Evolutionary conservation across 1,284 basidiomycete species (phyloP).

Genomic region (Trichosporon sp.): DNA sequence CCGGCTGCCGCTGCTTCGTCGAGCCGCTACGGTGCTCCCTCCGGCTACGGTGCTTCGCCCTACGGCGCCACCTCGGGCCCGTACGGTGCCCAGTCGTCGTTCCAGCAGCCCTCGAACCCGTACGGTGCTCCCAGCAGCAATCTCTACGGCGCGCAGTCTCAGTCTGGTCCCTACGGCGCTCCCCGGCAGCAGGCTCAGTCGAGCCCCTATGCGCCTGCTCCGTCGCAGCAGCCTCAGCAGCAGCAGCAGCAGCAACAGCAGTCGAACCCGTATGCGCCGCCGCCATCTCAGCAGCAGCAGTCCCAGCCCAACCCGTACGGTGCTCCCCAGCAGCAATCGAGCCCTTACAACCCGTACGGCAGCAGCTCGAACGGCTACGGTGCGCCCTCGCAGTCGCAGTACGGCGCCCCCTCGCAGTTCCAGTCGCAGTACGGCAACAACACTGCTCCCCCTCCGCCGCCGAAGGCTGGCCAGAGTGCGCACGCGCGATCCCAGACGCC

Average conservation of each 20-base stretch:
- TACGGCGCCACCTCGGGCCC: not conserved
- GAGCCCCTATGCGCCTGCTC: slow-evolving; percentile 26
- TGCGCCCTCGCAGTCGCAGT: not conserved
- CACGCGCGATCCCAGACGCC: slow-evolving; percentile 9
- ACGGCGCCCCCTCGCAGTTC: slow-evolving; percentile 3
- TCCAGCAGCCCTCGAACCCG: not conserved
- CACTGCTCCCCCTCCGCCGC: slow-evolving; percentile 3
- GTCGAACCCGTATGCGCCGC: not conserved
- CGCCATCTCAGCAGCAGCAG: not conserved
- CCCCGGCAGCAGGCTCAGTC: not conserved
- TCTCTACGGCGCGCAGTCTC: slow-evolving; percentile 4
- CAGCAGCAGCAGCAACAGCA: not conserved
- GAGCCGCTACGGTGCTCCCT: slow-evolving; percentile 8
- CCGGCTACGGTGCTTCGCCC: slow-evolving; percentile 10
- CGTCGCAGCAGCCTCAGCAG: slow-evolving; percentile 9
- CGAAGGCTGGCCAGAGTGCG: slow-evolving; percentile 18
- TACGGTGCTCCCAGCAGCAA: not conserved
- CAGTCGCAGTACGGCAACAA: not conserved
- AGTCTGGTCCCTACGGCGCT: slow-evolving; percentile 1
- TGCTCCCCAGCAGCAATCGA: slow-evolving; percentile 16
- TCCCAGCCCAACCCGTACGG: slow-evolving; percentile 19
- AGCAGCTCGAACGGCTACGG: not conserved
- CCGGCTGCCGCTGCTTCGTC: slow-evolving; percentile 12
- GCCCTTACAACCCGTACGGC: not conserved
- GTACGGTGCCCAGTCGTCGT: slow-evolving; percentile 5